Base-by-base conservation (phyloP, 2,329 filamentous ascomycete genomes). In the Macrophomina phaseolina region DNA sequence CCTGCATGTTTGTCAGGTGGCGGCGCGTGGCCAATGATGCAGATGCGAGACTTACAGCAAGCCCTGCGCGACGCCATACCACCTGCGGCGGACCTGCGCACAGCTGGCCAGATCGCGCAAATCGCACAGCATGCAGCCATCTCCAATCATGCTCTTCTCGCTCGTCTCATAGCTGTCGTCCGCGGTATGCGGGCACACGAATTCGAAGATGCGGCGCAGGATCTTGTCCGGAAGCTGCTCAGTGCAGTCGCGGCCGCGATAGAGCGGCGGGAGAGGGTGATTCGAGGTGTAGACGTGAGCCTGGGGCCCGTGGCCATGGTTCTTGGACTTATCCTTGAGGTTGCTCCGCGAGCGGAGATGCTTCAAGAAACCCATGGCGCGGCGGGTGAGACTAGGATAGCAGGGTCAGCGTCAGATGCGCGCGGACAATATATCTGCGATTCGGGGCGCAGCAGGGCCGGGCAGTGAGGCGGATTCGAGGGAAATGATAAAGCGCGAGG, bases 41-140 rank as follows among this genome's bases (percentile, higher is more conserved):
- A 42, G 34, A 38, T 36, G 52, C 40, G 40, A 23, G 48, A 85
- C 90, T 78, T 84, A 97, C 91, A 89, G 81, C 64, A 88, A 72
- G 36, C 81, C 77, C 69, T 85, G 84, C 42, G 86, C 86, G n/a
- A 83, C 79, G 32, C 79, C 74, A 71, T 84, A 84, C 94, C 94
- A 98, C 73, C 84, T 84, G 73, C 87, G 88, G 77, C 88, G 92
- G 61, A 92, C 91, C 76, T 87, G 84, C 46, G 89, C 88, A 77
- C 92, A 94, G 77, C 92, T 89, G 63, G 93, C 89, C 66, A 97
- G 86, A 78, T 97, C 93, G 71, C 94, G 89, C 82, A 95, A 86
- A 81, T 97, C 93, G 81, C 94, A 98, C 71, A 97, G 89, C 91
- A 95, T 94, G 81, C 94, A 98, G 66, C 89, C 89, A 80, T 93